These are phyloP conservation scores for Pseudogymnoascus pannorum DNA, from an alignment of 2,329 filamentous ascomycete genomes.

Conservation along the genomic window DNA sequence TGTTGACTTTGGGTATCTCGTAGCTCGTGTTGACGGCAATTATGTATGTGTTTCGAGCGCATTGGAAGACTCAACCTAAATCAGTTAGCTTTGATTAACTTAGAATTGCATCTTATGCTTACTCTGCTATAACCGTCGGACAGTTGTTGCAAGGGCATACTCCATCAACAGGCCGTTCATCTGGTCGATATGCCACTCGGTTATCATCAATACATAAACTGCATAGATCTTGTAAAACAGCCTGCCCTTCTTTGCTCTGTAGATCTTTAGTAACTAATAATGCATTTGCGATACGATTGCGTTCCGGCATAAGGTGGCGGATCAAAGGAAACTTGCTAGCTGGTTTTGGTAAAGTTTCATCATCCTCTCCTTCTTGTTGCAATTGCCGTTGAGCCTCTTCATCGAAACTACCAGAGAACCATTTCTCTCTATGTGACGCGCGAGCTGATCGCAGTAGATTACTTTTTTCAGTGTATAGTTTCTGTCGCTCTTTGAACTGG, in stretches of 20 bases:
- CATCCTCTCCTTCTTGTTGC: constrained; percentile 2
- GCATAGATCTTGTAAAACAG: not conserved
- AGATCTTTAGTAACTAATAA: not conserved
- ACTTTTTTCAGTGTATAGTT: constrained; percentile 1
- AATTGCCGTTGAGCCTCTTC: not conserved
- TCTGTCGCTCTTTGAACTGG: constrained; percentile 5
- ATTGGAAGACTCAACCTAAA: not conserved
- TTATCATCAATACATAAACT: constrained; percentile 2
- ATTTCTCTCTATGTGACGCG: not conserved
- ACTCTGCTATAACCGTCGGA: not conserved
- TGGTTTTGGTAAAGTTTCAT: constrained; percentile 2
- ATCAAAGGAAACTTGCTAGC: constrained; percentile 4
- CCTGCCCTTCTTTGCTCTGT: constrained; percentile 7
- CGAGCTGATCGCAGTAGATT: not conserved
- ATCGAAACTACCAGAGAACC: constrained; percentile 7
- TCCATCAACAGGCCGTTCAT: constrained; percentile 3
- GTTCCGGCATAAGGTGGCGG: not conserved
- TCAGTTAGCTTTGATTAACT: not conserved
- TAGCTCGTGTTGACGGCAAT: not conserved
- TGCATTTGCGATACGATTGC: not conserved
- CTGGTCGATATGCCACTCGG: no score
- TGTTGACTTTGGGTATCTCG: no score
- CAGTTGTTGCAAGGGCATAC: constrained; percentile 8
- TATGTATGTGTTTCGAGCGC: not conserved
- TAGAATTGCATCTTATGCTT: constrained; percentile 6